Evolutionary conservation across 768 basidiomycete genomes (phyloP).

Genomic region (Mycena floridula): DNA sequence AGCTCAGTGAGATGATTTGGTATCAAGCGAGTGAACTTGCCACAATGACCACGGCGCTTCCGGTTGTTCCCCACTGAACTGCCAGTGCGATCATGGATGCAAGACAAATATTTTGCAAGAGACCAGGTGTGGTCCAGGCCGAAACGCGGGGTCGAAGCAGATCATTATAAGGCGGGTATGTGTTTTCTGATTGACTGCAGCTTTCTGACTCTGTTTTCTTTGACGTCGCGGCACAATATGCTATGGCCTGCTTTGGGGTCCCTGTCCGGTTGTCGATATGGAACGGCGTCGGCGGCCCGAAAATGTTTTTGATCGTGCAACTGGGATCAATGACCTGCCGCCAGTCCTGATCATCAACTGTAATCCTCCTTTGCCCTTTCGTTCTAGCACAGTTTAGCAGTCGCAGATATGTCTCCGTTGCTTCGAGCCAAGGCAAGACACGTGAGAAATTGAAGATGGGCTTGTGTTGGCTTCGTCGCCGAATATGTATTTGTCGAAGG

Average conservation of each 20-base stretch:
- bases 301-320: background rate
- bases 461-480: constrained; percentile 12
- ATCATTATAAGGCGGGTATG: no score
- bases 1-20: no score
- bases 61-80: constrained; percentile 26
- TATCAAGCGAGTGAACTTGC: constrained; percentile 24
- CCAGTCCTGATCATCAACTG: constrained; percentile 9
- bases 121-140: no score
- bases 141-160: no score
- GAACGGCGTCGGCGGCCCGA: no score
- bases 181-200: no score
- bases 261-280: constrained; percentile 14
- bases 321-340: background rate
- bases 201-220: no score
- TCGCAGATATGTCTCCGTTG: constrained; percentile 9
- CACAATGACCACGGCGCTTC: constrained; percentile 19
- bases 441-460: constrained; percentile 18
- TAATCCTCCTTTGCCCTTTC: constrained; percentile 3
- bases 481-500: background rate
- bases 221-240: no score
- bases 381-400: constrained; percentile 8
- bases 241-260: constrained; percentile 8
- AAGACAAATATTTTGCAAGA: no score
- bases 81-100: no score
- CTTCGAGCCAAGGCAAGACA: constrained; percentile 10